These are phyloP conservation scores for Salvia hispanica DNA, from an alignment of 257 asterid species.

Conservation along the genomic window DNA sequence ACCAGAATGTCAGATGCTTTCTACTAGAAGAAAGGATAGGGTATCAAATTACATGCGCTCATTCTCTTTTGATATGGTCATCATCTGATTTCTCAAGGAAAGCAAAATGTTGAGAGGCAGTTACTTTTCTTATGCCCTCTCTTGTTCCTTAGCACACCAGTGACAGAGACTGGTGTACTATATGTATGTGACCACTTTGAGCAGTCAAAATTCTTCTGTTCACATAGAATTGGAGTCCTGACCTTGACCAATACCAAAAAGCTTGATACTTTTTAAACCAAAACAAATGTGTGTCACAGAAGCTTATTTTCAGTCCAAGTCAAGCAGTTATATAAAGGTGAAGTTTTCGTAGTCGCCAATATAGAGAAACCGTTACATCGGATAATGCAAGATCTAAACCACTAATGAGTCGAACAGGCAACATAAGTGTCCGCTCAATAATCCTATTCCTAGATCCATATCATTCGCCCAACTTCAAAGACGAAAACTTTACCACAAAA, in stretches of 20 bases:
- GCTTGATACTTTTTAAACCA: neutral
- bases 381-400: neutral
- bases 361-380: neutral
- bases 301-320: neutral
- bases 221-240: neutral
- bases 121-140: neutral
- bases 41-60: neutral
- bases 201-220: neutral
- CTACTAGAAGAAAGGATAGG: neutral
- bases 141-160: neutral
- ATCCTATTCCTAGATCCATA: neutral
- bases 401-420: neutral
- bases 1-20: neutral
- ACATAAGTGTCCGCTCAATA: neutral
- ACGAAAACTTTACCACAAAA: neutral
- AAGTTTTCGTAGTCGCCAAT: neutral
- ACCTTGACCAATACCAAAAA: neutral
- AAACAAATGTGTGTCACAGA: neutral
- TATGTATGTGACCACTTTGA: neutral
- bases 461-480: neutral
- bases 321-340: neutral
- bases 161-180: neutral
- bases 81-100: neutral
- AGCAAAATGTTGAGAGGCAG: neutral
- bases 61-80: neutral